These are phyloP conservation scores for Cystobasidium tubakii DNA, from an alignment of 768 basidiomycete genomes.

Conservation along the genomic window DNA sequence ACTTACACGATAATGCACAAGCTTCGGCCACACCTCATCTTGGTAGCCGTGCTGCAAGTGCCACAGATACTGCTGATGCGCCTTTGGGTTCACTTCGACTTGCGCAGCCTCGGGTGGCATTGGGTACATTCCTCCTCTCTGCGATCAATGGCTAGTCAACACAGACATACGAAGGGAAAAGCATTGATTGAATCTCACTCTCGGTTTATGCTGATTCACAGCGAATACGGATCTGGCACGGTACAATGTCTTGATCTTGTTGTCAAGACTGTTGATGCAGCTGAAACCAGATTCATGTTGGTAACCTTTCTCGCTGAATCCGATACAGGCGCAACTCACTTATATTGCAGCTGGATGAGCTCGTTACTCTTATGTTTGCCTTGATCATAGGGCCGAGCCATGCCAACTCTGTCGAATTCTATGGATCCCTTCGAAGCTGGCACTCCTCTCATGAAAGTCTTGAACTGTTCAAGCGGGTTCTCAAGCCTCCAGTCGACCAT, in stretches of 20 bases:
- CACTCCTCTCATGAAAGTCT: conserved; percentile 8
- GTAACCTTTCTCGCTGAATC: too few relatives aligned
- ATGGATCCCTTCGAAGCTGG: conserved; percentile 15
- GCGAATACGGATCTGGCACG: conserved; percentile 8
- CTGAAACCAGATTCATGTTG: not conserved
- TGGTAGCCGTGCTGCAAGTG: conserved; percentile 10
- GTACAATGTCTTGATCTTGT: conserved; percentile 17
- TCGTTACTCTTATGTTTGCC: not conserved
- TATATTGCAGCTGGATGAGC: conserved; percentile 7
- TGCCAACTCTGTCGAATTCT: conserved; percentile 5
- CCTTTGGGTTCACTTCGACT: not conserved
- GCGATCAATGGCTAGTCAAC: not conserved
- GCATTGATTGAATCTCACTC: not conserved
- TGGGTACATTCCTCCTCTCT: conserved; percentile 22
- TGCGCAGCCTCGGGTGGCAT: conserved; percentile 5
- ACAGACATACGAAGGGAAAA: not conserved
- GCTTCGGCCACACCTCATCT: conserved; percentile 20
- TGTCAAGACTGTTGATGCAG: conserved; percentile 3
- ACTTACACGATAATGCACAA: conserved; percentile 22
- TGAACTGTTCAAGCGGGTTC: conserved; percentile 12
- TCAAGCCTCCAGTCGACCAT: conserved; percentile 17
- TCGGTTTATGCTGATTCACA: conserved; percentile 22
- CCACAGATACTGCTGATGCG: conserved; percentile 13
- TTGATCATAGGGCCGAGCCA: not conserved
- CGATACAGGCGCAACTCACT: not conserved